Evolutionary conservation across 2,329 filamentous ascomycete genomes (phyloP).

Genomic region (Venturiaceae sp.): DNA sequence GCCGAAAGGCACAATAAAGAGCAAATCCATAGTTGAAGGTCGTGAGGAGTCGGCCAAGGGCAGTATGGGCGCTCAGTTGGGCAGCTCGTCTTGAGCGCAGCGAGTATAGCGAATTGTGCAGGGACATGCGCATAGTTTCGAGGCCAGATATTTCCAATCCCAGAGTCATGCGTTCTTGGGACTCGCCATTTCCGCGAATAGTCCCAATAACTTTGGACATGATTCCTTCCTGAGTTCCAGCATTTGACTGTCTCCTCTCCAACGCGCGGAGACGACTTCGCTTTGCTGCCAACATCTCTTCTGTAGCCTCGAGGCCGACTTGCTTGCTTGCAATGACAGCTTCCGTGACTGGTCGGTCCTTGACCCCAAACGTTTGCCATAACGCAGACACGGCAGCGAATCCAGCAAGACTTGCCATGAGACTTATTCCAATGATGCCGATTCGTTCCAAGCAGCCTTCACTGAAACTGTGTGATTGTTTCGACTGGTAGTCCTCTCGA

Average conservation of each 20-base stretch:
- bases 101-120: constrained; percentile 54
- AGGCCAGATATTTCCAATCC: constrained; percentile 71
- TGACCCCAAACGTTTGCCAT: constrained; percentile 71
- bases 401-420: constrained; percentile 82
- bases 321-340: constrained; percentile 68
- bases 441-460: constrained; percentile 55
- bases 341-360: constrained; percentile 57
- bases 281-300: constrained; percentile 70
- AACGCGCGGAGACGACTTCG: constrained; percentile 61
- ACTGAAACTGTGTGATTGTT: constrained; percentile 35
- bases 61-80: constrained; percentile 58
- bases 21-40: constrained; percentile 61
- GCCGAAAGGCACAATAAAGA: constrained; percentile 76
- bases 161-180: constrained; percentile 44
- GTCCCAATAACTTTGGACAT: constrained; percentile 66
- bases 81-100: constrained; percentile 54
- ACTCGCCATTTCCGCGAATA: constrained; percentile 52
- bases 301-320: constrained; percentile 66
- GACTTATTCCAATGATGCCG: constrained; percentile 72
- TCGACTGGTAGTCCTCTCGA: constrained; percentile 27
- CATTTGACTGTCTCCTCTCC: constrained; percentile 51
- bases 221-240: constrained; percentile 43
- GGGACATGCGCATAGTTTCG: constrained; percentile 66
- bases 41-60: constrained; percentile 54
- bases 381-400: constrained; percentile 82